These are phyloP conservation scores for Periconia digitata DNA, from an alignment of 2,329 filamentous ascomycete genomes.

Conservation along the genomic window DNA sequence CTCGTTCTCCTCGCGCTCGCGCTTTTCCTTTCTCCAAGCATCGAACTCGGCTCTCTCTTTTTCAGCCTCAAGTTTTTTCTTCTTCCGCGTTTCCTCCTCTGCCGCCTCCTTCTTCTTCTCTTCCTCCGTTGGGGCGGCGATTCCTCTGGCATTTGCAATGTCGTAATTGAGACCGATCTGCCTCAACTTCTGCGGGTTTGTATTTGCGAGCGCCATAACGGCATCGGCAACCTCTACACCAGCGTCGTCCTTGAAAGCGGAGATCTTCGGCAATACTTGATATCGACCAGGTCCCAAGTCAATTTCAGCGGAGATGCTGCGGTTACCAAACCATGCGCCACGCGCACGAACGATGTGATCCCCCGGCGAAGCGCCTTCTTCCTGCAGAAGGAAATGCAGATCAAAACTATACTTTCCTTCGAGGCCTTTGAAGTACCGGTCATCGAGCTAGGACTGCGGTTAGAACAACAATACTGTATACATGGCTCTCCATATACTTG, in stretches of 20 bases:
- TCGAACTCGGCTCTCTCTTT: slow-evolving; percentile 24
- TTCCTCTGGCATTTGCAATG: slow-evolving; percentile 67
- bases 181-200: slow-evolving; percentile 58
- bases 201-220: slow-evolving; percentile 47
- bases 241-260: slow-evolving; percentile 57
- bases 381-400: slow-evolving; percentile 61
- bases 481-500: slow-evolving; percentile 44
- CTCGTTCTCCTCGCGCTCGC: slow-evolving; percentile 11
- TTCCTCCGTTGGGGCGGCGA: slow-evolving; percentile 53
- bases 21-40: slow-evolving; percentile 23
- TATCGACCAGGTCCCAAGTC: slow-evolving; percentile 73
- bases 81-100: slow-evolving; percentile 34
- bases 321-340: slow-evolving; percentile 59
- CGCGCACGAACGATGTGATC: slow-evolving; percentile 58
- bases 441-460: slow-evolving; percentile 53
- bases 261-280: slow-evolving; percentile 72
- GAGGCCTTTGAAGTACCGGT: slow-evolving; percentile 60
- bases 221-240: slow-evolving; percentile 63
- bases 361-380: slow-evolving; percentile 49
- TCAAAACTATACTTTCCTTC: slow-evolving; percentile 59
- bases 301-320: slow-evolving; percentile 76
- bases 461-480: slow-evolving; percentile 25
- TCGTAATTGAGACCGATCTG: slow-evolving; percentile 69
- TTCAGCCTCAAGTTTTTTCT: slow-evolving; percentile 21
- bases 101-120: slow-evolving; percentile 44